Evolutionary conservation across 2,329 filamentous ascomycete genomes (phyloP), one percentile per base, ranked within the genome.

Genomic region (Lanzia echinophila): DNA sequence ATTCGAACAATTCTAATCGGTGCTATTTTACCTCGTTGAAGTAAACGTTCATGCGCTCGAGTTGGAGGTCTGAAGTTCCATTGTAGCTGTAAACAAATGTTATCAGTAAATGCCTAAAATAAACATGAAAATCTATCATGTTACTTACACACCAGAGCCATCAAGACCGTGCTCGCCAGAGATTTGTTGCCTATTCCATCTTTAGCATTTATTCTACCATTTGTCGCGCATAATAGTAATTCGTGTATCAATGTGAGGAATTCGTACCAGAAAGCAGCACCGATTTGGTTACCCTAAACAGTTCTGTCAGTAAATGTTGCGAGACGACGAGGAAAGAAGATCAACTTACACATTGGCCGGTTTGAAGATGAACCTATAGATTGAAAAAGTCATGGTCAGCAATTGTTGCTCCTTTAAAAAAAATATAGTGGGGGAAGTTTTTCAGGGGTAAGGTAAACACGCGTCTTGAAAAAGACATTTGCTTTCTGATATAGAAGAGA

Each of bases 31-130:
- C 84, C 81, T 96, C 91, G 75, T 90, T 90, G 87, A 97, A 96
- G 84, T 97, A 96, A 75, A 97, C 92, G 76, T 91, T 99, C 91
- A 99, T 96, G 71, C 94, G 91, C 88, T 99, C 94, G 67, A 97
- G 86, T 83, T 99, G 94, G 73, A 97, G 90, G 77, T 97, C 94
- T 43, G 92, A 97, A 67, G 89, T 91, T 73, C 94, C 94, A 76
- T 95, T 95, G 86, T 97, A 97, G 68, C 88, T 94, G 67, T 22
- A 55, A 42, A 56, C 8, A 39, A 48, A 33, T n/a, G 39, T 56
- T 69, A 59, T 60, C 46, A 59, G 60, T 68, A 62, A 70, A 63
- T 39, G 60, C 56, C 44, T 7, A 42, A 38, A 12, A 46, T 19
- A 31, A 8, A 47, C 24, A 28, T 17, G 12, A 7, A 8, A 8